phyloP scores from a whole-genome alignment of 2,329 filamentous ascomycete genomes.

The Nemania serpens region DNA sequence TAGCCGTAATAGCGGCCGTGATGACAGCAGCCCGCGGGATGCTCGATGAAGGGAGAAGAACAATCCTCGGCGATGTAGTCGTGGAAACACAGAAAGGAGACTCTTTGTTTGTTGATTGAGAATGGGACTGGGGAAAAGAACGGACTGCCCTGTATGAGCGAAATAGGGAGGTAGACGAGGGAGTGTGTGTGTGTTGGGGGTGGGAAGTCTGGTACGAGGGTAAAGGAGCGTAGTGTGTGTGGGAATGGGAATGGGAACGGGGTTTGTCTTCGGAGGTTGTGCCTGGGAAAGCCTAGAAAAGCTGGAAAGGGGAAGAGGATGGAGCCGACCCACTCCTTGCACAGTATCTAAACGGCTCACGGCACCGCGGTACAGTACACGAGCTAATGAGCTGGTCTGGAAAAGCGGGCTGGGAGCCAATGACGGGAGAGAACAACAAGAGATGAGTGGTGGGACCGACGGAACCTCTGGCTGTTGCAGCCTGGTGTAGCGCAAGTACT shows the following conservation, averaged over 20 bases:
- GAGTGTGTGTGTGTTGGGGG: conserved; percentile 19
- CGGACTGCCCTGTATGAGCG: conserved; percentile 27
- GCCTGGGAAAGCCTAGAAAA: conserved; percentile 1
- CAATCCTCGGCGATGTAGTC: conserved; percentile 7
- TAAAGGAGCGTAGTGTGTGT: conserved; percentile 23
- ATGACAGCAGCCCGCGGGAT: background rate
- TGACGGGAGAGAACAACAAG: conserved; percentile 4
- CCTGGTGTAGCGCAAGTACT: conserved; percentile 6
- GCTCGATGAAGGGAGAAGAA: conserved; percentile 10
- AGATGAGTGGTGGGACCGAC: conserved; percentile 19
- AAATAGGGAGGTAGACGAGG: conserved; percentile 28
- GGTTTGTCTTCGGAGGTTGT: conserved; percentile 22
- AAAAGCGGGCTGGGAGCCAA: conserved; percentile 16
- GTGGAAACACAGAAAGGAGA: conserved; percentile 19
- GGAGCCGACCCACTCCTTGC: background rate
- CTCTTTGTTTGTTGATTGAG: background rate
- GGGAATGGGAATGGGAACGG: conserved; percentile 19
- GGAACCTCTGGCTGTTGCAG: background rate
- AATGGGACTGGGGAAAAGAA: conserved; percentile 23
- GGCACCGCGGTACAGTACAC: too few species aligned
- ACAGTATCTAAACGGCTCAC: conserved; percentile 10
- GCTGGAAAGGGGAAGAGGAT: conserved; percentile 22
- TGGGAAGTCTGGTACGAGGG: conserved; percentile 21
- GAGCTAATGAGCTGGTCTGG: conserved; percentile 17
- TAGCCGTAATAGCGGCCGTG: background rate